phyloP scores from a whole-genome alignment of 1,139 yeast species.

The Yamadazyma membranifaciens region DNA sequence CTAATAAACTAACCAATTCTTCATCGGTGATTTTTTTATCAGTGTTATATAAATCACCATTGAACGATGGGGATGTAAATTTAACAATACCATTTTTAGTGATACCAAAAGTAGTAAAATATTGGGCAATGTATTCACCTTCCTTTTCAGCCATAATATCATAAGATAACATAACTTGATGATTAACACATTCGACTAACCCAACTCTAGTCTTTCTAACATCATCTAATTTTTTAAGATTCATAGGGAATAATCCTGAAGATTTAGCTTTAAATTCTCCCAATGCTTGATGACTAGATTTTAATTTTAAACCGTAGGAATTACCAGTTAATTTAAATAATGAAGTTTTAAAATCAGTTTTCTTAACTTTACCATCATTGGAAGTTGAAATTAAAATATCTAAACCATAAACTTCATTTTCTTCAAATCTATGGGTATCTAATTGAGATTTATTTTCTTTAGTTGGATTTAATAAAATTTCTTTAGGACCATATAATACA shows the following conservation, averaged over 20 bases:
- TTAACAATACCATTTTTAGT: conserved; percentile 72
- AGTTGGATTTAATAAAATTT: conserved; percentile 72
- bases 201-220: conserved; percentile 76
- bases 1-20: conserved; percentile 47
- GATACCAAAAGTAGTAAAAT: conserved; percentile 73
- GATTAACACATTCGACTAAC: conserved; percentile 70
- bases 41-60: conserved; percentile 48
- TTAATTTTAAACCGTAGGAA: conserved; percentile 68
- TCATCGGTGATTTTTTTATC: conserved; percentile 60
- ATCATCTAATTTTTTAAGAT: conserved; percentile 65
- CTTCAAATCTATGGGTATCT: conserved; percentile 66
- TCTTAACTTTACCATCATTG: conserved; percentile 66
- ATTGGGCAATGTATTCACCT: conserved; percentile 69
- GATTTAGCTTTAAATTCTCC: conserved; percentile 64
- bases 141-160: conserved; percentile 71
- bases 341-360: conserved; percentile 62
- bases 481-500: conserved; percentile 73
- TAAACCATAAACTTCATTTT: conserved; percentile 76
- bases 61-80: conserved; percentile 61
- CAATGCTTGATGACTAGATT: conserved; percentile 67
- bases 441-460: conserved; percentile 65
- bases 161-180: conserved; percentile 66
- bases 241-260: conserved; percentile 68
- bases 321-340: conserved; percentile 72
- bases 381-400: conserved; percentile 70